Base-by-base conservation (phyloP, 1,139 yeast species). In the Yamadazyma taylorii region DNA sequence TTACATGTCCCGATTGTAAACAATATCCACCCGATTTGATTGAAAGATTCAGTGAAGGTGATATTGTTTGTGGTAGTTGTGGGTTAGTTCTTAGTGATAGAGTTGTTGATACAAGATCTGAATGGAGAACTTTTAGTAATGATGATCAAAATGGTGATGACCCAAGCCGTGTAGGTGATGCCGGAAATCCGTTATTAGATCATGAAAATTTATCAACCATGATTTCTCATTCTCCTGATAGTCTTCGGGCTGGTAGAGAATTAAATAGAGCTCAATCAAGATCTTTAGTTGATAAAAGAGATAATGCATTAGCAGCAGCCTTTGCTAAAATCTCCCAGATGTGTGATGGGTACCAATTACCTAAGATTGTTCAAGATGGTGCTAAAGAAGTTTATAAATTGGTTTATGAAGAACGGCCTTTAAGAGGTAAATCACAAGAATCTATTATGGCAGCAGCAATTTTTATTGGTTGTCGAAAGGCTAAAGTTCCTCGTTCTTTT, bases 111-210 rank as follows among this genome's bases (percentile, higher is more conserved):
- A 90, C 96, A 5, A 74, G 98, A 51, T 87, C 96, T 2, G 98
- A 92, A 70, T 92, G 98, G 98, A 86, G 98, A 71, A 92, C 98
- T 2, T 92, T 92, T 63, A 80, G 85, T 46, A 92, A 92, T 60
- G 98, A 92, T 60, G 98, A 92, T 60, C 97, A 90, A 63, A 94
- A 92, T 50, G 96, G 95, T 52, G 97, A 89, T 58, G 98, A 92
- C 60, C 98, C 98, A 3, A 84, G 95, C 52, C 97, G 98, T 85
- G 98, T 92, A 47, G 98, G 98, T 61, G 97, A 90, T 56, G 97
- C 97, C 3, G 85, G 94, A n/a, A 90, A 90, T 58, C 97, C 97
- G 11, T 67, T 90, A 43, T 71, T 94, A 51, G 97, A 90, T 54
- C 86, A 95, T 17, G 94, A 86, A 52, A 95, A 89, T 61, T 79